Evolutionary conservation across 108 stramenopile genomes (phyloP), one percentile per base, ranked within the genome.

Genomic region (Thalassiosira profunda): DNA sequence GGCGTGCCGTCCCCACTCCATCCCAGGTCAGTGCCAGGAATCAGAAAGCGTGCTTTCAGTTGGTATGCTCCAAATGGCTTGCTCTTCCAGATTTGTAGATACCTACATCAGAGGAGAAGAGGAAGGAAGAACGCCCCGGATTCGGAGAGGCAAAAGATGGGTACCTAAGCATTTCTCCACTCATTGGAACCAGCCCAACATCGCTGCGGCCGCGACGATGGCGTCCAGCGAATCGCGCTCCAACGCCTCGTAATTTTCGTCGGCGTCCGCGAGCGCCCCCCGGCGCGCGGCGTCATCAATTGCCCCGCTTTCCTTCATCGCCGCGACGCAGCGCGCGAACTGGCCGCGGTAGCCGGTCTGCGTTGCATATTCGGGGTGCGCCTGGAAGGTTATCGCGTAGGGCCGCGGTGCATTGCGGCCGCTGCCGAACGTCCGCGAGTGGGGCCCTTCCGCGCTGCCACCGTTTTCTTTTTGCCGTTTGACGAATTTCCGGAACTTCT

Each of bases 301-400:
- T 29, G 47, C 58, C 14, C 67, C 72, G 11, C 61, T 47, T 20
- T 84, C 51, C 8, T 67, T 48, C 86, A 87, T 84, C 0, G 64
- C 49, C 2, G 70, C 14, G 25, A 88, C 14, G 21, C 72, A 73
- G 28, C 56, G 51, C 24, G 60, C 11, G 46, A 82, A 79, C 3
- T 83, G 86, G 9, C 55, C 36, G 40, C 78, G 57, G 33, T 76
- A 52, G 28, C 89, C 91, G 17, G 52, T 28, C 1, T 36, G 40
- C 4, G 45, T 51, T 25, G 78, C 70, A 63, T 79, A 93, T 58
- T 93, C 92, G 5, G 89, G 89, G 62, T 93, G 92, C 0, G 89
- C 87, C 66, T 93, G 92, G 64, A 90, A 90, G 30, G 92, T 86
- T 48, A 89, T 63, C 14, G 86, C 82, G 40, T 82, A 84, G 33